Conservation (phyloP, 495 filamentous ascomycete species). For the Hypomontagnella submonticulosa region DNA sequence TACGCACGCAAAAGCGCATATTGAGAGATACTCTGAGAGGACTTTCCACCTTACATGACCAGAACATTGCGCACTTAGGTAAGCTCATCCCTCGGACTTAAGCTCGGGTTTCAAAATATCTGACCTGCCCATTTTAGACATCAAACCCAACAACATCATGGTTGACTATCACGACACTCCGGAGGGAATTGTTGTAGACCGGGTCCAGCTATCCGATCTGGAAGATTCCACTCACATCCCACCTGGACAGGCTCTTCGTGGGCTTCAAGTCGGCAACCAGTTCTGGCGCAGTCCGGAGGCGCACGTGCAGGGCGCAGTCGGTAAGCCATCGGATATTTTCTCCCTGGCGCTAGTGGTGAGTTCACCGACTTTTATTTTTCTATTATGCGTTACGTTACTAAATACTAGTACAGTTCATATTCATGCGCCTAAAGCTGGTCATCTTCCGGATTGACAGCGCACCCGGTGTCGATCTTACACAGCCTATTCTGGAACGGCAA, state of each 20-base stretch:
- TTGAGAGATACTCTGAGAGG: constrained; percentile 58
- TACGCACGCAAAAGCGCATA: constrained; percentile 54
- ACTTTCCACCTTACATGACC: constrained; percentile 58
- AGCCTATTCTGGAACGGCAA: constrained; percentile 54
- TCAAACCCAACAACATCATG: constrained; percentile 55
- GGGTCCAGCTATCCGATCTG: constrained; percentile 54
- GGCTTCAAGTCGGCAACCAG: constrained; percentile 51
- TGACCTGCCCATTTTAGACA: constrained; percentile 40
- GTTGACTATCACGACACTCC: constrained; percentile 48
- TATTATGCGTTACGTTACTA: constrained; percentile 19
- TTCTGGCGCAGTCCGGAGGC: constrained; percentile 55
- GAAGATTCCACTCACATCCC: constrained; percentile 60
- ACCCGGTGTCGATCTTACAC: constrained; percentile 59
- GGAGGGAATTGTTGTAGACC: constrained; percentile 49
- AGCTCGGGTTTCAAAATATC: constrained; percentile 5
- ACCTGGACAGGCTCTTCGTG: constrained; percentile 47
- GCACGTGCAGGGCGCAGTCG: constrained; percentile 46
- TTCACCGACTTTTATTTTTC: constrained; percentile 28
- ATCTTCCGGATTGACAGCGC: constrained; percentile 57
- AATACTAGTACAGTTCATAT: constrained; percentile 42
- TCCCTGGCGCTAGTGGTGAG: constrained; percentile 53
- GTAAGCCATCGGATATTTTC: constrained; percentile 52
- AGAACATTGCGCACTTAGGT: constrained; percentile 62
- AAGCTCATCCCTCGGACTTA: constrained; percentile 30
- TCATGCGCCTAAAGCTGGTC: constrained; percentile 54